Evolutionary conservation across 2,329 filamentous ascomycete species (phyloP).

Genomic region (Passalora sequoiae): DNA sequence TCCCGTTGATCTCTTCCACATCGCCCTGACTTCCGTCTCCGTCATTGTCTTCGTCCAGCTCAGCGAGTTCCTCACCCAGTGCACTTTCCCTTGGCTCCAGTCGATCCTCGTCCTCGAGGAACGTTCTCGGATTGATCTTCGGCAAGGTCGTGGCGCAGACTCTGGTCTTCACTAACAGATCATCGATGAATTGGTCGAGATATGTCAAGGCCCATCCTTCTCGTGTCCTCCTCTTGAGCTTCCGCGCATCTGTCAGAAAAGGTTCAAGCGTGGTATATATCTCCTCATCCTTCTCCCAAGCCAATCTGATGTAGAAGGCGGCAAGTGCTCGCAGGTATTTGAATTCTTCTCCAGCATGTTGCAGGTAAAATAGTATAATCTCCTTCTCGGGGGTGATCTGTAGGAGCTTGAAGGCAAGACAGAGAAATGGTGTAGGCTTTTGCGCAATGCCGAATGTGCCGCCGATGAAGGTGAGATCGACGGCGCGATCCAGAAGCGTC

Average conservation of each 20-base stretch:
- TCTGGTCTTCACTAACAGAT: conserved; percentile 79
- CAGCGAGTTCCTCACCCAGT: conserved; percentile 69
- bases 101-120: conserved; percentile 82
- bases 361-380: conserved; percentile 73
- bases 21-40: conserved; percentile 35
- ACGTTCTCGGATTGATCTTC: conserved; percentile 78
- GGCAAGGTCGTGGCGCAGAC: conserved; percentile 88
- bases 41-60: conserved; percentile 57
- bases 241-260: conserved; percentile 73
- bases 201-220: conserved; percentile 70
- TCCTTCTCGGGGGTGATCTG: conserved; percentile 77
- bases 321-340: conserved; percentile 84
- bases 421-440: conserved; percentile 87
- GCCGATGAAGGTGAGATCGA: conserved; percentile 76
- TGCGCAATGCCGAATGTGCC: conserved; percentile 81
- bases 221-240: conserved; percentile 71
- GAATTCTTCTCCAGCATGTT: conserved; percentile 64
- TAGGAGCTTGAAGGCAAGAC: conserved; percentile 88
- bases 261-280: conserved; percentile 79
- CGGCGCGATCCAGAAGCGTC: conserved; percentile 79
- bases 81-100: conserved; percentile 81
- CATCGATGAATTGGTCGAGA: conserved; percentile 91
- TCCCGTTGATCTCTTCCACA: conserved; percentile 22
- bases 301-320: conserved; percentile 87
- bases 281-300: conserved; percentile 73